Base-by-base conservation (phyloP, 2,329 filamentous ascomycete species). In the Cordyceps javanica region DNA sequence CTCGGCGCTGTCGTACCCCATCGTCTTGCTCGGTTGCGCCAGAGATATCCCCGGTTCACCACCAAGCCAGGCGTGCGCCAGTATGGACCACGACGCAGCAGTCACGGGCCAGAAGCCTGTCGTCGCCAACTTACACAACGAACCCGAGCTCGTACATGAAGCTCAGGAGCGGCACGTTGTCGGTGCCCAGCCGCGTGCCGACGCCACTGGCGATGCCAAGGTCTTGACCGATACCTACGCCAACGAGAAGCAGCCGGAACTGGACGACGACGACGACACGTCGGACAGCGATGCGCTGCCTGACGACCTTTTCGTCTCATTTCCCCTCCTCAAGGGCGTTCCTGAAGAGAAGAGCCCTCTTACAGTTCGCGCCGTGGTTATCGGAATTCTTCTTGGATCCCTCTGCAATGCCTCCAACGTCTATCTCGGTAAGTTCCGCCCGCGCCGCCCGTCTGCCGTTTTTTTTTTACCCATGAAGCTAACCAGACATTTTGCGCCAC, bases 341-440 rank as follows among this genome's bases (percentile, higher is more conserved):
- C 63, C 66, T 44, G 74, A 77, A 54, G 74, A 79, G 61, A 65
- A 72, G 13, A 70, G 74, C 61, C 80, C 83, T 52, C 63, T 86
- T 46, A 85, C 82, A 8, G 64, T 80, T 34, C 77, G 82, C 45
- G 81, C 82, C 16, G 69, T 86, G 25, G 58, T 83, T 39, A 70
- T 82, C 34, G 82, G 83, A 46, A 75, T 80, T 56, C 64, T 80
- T 42, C 77, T 83, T 30, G 83, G 83, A 48, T 81, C 78, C 16
- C 73, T 86, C 9, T 81, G 85, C 62, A 84, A 83, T 63, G 81
- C 82, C 10, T 84, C 81, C 59, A 86, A 86, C 65, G 73, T 86
- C 42, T 86, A 86, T 62, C 75, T 86, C 26, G 82, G 82, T 74
- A 70, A 52, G 68, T 59, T 8, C 23, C 16, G 7, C 5, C 28